Base-by-base conservation (phyloP, 2,329 filamentous ascomycete species). In the Penicillium sclerotiorum region DNA sequence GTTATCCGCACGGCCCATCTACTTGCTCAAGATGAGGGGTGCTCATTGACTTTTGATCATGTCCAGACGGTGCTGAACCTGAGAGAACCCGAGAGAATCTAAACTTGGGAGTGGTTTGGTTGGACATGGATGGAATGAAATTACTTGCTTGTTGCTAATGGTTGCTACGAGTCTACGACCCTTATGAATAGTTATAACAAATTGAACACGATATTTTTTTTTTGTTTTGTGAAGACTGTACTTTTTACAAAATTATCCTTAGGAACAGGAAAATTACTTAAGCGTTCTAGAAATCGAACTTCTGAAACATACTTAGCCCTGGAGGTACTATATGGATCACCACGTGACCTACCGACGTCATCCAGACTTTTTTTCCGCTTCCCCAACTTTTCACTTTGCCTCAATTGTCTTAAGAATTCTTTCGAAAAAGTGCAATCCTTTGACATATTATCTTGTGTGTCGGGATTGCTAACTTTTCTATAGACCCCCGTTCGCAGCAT, bases 341-440 rank as follows among this genome's bases (percentile, higher is more conserved):
- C 59, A 62, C 59, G 59, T 62, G 59, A 61, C 49, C 13, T 25
- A 21, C 36, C 45, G 47, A 62, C 59, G 58, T 62, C 59, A 62
- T 62, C 43, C 42, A 50, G 38, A 41, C 8, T 32, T 48, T 52
- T 42, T 39, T 47, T 36, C 50, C 50, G 48, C 50, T 52, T 52
- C 50, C 52, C 44, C 45, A 50, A 41, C 51, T 58, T 50, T 45
- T 40, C 20, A 38, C 42, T 47, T 41, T 21, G 35, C 41, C 27
- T 49, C 41, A 53, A 55, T 56, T 56, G 39, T 20, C 36, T 30
- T 36, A 20, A 17, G 28, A 52, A 46, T 42, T 45, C 36, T 49
- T n/a, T n/a, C n/a, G n/a, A n/a, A n/a, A 43, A 35, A 33, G 37
- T 28, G 35, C 27, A n/a, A 28, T 18, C 20, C 18, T 37, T 27